Percentiles rank a stretch among this genome's conserved stretches.
Conservation (phyloP, 306 rosid genomes). For the Medicago lupulina region DNA sequence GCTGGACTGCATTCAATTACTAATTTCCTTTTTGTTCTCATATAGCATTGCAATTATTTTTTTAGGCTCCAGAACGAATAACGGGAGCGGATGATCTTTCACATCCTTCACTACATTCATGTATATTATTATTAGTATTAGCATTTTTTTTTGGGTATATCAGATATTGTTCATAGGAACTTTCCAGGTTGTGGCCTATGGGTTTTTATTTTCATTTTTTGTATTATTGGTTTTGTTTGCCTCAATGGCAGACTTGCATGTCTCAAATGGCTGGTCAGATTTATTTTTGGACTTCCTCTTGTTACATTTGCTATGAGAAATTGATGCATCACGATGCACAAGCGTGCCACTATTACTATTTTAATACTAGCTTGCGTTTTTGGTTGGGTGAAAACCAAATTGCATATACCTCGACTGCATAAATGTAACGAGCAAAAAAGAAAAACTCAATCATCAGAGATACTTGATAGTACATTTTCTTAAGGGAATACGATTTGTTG, state of each 20-base stretch:
- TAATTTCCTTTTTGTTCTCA: conserved; percentile 24
- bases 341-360: not conserved
- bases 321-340: not conserved
- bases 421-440: not conserved
- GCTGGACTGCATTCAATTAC: conserved; percentile 45
- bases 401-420: not conserved
- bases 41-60: conserved; percentile 33
- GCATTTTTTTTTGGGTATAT: conserved; percentile 18
- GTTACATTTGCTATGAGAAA: not conserved
- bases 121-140: not conserved
- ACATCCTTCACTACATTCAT: conserved; percentile 21
- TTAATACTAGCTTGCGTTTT: not conserved
- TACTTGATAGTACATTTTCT: no score
- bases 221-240: not conserved
- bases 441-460: no score
- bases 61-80: conserved; percentile 45
- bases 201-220: not conserved
- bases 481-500: no score
- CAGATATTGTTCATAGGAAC: conserved; percentile 7
- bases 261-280: not conserved
- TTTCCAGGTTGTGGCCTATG: not conserved
- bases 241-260: not conserved
- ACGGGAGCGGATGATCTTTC: conserved; percentile 28
- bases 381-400: not conserved
- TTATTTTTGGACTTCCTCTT: not conserved